Evolutionary conservation across 2,329 filamentous ascomycete genomes (phyloP).

Genomic region (Stemphylium lycopersici): DNA sequence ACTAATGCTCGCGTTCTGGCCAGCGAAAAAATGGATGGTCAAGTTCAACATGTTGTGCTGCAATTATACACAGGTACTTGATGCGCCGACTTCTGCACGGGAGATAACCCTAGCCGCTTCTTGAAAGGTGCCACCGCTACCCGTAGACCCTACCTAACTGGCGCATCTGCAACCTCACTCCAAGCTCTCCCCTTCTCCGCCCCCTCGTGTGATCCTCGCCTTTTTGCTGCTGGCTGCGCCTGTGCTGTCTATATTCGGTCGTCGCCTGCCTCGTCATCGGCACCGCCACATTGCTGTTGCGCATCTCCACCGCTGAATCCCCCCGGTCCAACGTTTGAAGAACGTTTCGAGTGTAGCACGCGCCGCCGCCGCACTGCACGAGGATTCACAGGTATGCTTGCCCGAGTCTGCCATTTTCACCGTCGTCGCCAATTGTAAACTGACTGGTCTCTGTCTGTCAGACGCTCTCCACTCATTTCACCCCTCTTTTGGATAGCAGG

Average conservation of each 20-base stretch:
- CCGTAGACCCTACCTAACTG: no score
- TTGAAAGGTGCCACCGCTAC: no score
- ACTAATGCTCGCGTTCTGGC: conserved; percentile 19
- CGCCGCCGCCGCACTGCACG: conserved; percentile 37
- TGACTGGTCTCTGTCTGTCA: conserved; percentile 36
- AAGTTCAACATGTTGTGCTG: conserved; percentile 22
- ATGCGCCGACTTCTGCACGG: no score
- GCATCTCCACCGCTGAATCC: conserved; percentile 37
- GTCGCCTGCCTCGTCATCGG: conserved; percentile 18
- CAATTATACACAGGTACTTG: conserved; percentile 16
- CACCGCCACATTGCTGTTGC: conserved; percentile 6
- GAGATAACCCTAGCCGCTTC: conserved; percentile 6
- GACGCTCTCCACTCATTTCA: conserved; percentile 38
- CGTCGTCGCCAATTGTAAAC: conserved; percentile 24
- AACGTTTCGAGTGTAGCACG: conserved; percentile 48
- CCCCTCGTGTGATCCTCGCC: conserved; percentile 21
- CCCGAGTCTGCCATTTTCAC: conserved; percentile 27
- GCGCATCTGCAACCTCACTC: conserved; percentile 29
- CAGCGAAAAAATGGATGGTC: conserved; percentile 16
- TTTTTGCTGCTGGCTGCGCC: conserved; percentile 26
- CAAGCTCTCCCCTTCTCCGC: conserved; percentile 19
- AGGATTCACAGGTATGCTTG: conserved; percentile 41
- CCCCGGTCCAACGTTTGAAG: conserved; percentile 43
- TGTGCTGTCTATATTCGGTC: conserved; percentile 32
- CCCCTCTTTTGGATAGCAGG: conserved; percentile 46